A percentile compares a stretch with the other conserved stretches of the same genome.
These are phyloP conservation scores for Calonectria pseudoreteaudii DNA, from an alignment of 2,329 filamentous ascomycete species.

Conservation along the genomic window DNA sequence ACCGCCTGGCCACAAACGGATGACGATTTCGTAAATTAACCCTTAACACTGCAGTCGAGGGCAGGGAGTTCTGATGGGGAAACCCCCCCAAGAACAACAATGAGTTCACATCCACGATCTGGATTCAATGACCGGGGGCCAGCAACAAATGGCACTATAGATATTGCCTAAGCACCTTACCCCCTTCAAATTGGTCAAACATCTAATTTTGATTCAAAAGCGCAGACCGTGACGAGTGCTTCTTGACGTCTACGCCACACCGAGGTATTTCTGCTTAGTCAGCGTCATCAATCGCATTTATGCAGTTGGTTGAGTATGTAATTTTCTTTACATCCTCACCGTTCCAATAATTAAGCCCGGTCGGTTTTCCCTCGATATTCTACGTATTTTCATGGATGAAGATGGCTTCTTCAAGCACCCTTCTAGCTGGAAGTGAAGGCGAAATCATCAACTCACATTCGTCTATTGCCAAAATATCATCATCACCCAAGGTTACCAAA, in stretches of 20 bases:
- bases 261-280: neutral
- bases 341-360: neutral
- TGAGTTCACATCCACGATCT: no score
- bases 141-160: no score
- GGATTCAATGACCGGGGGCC: no score
- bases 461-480: neutral
- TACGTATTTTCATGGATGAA: neutral
- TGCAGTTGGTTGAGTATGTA: neutral
- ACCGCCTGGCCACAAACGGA: neutral
- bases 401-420: neutral
- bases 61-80: no score
- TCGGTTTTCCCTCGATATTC: neutral
- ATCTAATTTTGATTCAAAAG: no score
- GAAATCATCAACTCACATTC: neutral
- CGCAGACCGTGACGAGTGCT: no score
- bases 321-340: neutral
- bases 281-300: neutral
- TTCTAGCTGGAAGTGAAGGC: neutral
- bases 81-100: no score
- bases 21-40: neutral
- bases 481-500: neutral
- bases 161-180: no score
- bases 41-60: no score
- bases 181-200: no score
- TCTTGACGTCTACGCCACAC: no score